Conservation (phyloP, 768 basidiomycete genomes). For the Leucosporidium scottii region DNA sequence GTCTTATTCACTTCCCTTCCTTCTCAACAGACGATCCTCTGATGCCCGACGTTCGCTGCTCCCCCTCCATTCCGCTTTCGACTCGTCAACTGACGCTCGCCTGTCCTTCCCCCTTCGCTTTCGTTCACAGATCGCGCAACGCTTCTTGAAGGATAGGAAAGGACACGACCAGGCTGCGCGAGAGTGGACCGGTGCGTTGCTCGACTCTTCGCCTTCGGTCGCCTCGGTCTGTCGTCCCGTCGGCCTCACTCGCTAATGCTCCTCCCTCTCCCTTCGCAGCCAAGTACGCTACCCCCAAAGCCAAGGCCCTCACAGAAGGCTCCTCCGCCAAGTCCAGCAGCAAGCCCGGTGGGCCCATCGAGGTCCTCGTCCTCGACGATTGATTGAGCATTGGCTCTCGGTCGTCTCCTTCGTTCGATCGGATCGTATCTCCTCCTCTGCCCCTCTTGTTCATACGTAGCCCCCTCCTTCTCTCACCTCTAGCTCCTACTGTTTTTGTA, state of each 20-base stretch:
- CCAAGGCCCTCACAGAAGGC: not conserved
- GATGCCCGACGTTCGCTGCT: conserved; percentile 17
- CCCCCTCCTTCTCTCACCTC: too few relatives aligned
- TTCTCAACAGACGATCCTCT: conserved; percentile 20
- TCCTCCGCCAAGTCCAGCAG: too few relatives aligned
- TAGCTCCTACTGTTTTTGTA: too few relatives aligned
- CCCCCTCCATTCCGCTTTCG: too few relatives aligned
- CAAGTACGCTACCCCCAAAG: not conserved
- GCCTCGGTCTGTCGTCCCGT: not conserved
- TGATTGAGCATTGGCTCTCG: too few relatives aligned
- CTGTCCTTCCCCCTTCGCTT: too few relatives aligned
- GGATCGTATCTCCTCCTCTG: too few relatives aligned
- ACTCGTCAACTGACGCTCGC: too few relatives aligned
- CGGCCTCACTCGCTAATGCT: not conserved
- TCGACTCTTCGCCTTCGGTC: not conserved
- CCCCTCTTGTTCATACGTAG: too few relatives aligned
- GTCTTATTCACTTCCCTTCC: not conserved
- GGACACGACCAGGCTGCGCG: conserved; percentile 26
- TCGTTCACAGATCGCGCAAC: conserved; percentile 16
- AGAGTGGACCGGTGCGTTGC: conserved; percentile 26
- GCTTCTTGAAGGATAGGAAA: conserved; percentile 23
- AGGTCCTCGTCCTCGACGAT: not conserved
- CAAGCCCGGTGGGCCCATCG: not conserved
- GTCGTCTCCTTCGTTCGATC: too few relatives aligned
- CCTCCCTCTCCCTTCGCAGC: not conserved